These are phyloP conservation scores for Fusarium pseudoanthophilum DNA, from an alignment of 2,329 filamentous ascomycete genomes.

Conservation along the genomic window DNA sequence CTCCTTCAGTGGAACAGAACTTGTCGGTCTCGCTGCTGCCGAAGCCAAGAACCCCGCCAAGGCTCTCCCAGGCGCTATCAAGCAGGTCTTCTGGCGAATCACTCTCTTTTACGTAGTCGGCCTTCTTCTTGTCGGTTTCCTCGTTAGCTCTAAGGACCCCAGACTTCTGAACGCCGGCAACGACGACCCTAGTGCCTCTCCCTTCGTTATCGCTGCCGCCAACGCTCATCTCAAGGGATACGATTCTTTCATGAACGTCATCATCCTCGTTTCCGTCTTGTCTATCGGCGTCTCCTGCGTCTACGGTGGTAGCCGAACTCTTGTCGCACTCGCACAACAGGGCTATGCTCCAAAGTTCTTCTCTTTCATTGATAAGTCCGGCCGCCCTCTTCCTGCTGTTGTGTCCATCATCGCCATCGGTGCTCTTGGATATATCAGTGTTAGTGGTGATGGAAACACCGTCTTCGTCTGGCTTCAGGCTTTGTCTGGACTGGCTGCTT, in stretches of 20 bases:
- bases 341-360: conserved; percentile 68
- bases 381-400: conserved; percentile 65
- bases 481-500: conserved; percentile 70
- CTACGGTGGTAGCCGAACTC: conserved; percentile 68
- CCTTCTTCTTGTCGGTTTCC: conserved; percentile 62
- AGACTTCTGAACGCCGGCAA: conserved; percentile 61
- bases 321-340: conserved; percentile 68
- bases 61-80: conserved; percentile 82
- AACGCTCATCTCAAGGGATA: conserved; percentile 63
- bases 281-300: conserved; percentile 69
- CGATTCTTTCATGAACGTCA: conserved; percentile 67
- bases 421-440: conserved; percentile 60
- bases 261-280: conserved; percentile 68
- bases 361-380: conserved; percentile 66
- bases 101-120: conserved; percentile 66
- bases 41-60: conserved; percentile 77
- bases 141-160: conserved; percentile 58
- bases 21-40: conserved; percentile 79
- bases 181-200: conserved; percentile 54
- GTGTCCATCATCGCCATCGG: conserved; percentile 60
- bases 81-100: conserved; percentile 76
- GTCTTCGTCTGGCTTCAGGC: conserved; percentile 75
- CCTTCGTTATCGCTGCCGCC: conserved; percentile 68
- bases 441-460: conserved; percentile 55
- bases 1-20: conserved; percentile 77